Percentiles rank a stretch among this genome's conserved stretches.
phyloP scores from a whole-genome alignment of 148 eudicot species.

The Rhododendron vialii region DNA sequence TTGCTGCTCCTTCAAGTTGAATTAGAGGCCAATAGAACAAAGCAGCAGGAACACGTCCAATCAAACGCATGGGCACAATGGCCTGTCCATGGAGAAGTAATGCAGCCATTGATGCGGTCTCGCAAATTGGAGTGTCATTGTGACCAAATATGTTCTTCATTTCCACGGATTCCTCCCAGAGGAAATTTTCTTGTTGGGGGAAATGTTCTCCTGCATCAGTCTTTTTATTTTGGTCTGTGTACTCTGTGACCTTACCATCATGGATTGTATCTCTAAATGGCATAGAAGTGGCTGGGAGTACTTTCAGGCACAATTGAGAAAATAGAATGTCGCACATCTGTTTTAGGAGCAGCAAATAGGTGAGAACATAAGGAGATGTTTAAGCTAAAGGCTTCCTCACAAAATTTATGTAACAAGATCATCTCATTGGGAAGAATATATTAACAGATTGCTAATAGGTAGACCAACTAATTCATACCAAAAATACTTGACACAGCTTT shows the following conservation, averaged over 20 bases:
- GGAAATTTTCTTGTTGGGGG: constrained; percentile 37
- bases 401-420: not conserved
- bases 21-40: constrained; percentile 94
- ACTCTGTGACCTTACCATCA: constrained; percentile 35
- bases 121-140: constrained; percentile 43
- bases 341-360: constrained; percentile 12
- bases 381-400: constrained; percentile 6
- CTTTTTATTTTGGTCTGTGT: constrained; percentile 29
- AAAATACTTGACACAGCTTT: not conserved
- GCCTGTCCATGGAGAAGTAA: constrained; percentile 91
- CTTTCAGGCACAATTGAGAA: constrained; percentile 92
- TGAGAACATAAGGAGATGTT: not conserved
- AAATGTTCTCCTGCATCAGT: constrained; percentile 36
- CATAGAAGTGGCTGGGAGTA: constrained; percentile 44
- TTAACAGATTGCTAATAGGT: not conserved
- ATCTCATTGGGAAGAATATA: not conserved
- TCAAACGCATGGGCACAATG: constrained; percentile 88
- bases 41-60: constrained; percentile 89
- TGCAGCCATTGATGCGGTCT: constrained; percentile 93
- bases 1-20: constrained; percentile 96
- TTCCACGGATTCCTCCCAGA: constrained; percentile 44
- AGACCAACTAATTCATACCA: not conserved
- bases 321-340: constrained; percentile 98
- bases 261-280: constrained; percentile 39
- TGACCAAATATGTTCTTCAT: constrained; percentile 26